Percentiles rank a stretch among this genome's conserved stretches.
phyloP scores from a whole-genome alignment of 148 eudicot species.

The Rheum nobile region DNA sequence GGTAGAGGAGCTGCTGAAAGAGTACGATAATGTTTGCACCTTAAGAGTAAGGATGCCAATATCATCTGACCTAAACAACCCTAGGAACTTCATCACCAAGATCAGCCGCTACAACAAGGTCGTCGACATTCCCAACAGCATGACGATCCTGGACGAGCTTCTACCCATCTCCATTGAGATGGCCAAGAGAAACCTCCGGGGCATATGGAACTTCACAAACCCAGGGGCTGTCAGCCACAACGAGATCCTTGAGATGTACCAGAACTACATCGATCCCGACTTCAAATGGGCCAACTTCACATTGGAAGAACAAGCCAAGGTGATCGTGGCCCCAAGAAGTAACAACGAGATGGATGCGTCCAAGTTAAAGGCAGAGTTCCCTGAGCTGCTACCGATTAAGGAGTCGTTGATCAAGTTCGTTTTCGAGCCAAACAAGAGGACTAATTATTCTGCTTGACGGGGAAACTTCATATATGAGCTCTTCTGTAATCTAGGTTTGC shows the following conservation, averaged over 20 bases:
- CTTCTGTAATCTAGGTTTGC: not conserved
- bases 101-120: constrained; percentile 39
- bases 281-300: constrained; percentile 64
- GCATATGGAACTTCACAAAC: constrained; percentile 51
- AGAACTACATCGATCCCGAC: constrained; percentile 38
- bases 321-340: constrained; percentile 65
- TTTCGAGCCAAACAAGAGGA: constrained; percentile 71
- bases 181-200: constrained; percentile 48
- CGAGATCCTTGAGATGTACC: constrained; percentile 46
- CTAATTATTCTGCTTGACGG: constrained; percentile 25
- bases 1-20: constrained; percentile 49
- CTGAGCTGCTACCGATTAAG: constrained; percentile 56
- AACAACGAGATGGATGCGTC: constrained; percentile 73
- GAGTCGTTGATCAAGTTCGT: constrained; percentile 68
- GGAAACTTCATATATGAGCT: not conserved
- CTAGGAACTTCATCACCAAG: constrained; percentile 52
- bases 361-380: constrained; percentile 69
- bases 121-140: constrained; percentile 52
- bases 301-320: constrained; percentile 80
- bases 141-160: constrained; percentile 57
- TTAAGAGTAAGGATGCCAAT: constrained; percentile 73
- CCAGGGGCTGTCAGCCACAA: constrained; percentile 53
- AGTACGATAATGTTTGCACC: constrained; percentile 79
- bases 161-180: constrained; percentile 50
- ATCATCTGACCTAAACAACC: constrained; percentile 36